Evolutionary conservation across 164 flowering plant genomes (phyloP).

Genomic region (Hamamelis virginiana): DNA sequence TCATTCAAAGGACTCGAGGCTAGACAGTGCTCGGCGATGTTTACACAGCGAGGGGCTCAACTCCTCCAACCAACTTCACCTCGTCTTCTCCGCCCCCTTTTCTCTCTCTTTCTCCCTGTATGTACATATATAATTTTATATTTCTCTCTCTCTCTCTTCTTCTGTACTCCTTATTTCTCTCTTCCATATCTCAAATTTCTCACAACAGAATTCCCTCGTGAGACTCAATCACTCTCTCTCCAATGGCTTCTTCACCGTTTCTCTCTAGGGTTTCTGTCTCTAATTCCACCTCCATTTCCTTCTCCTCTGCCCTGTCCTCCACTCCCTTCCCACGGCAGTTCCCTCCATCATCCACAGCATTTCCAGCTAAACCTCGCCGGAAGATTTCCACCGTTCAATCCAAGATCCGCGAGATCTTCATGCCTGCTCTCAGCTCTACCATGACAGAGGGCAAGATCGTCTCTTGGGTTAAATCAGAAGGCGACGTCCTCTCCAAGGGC

Average conservation of each 20-base stretch:
- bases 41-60: conserved; percentile 16
- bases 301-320: conserved; percentile 38
- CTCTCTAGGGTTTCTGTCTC: conserved; percentile 22
- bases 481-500: conserved; percentile 81
- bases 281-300: conserved; percentile 23
- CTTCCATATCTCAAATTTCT: background rate
- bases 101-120: conserved; percentile 2
- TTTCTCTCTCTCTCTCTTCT: conserved; percentile 1
- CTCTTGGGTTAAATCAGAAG: conserved; percentile 88
- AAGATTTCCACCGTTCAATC: conserved; percentile 35
- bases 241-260: conserved; percentile 33
- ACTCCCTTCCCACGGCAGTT: conserved; percentile 10
- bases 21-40: conserved; percentile 14
- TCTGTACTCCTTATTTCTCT: no score
- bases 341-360: conserved; percentile 10
- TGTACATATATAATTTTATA: no score
- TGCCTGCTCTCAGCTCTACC: conserved; percentile 96
- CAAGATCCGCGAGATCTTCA: conserved; percentile 93
- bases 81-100: conserved; percentile 47
- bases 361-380: conserved; percentile 18
- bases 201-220: background rate
- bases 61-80: conserved; percentile 23
- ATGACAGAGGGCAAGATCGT: conserved; percentile 97
- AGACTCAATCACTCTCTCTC: background rate
- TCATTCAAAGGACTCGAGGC: no score